phyloP scores from a whole-genome alignment of 306 rosid species.

The Cucumis cinereus region DNA sequence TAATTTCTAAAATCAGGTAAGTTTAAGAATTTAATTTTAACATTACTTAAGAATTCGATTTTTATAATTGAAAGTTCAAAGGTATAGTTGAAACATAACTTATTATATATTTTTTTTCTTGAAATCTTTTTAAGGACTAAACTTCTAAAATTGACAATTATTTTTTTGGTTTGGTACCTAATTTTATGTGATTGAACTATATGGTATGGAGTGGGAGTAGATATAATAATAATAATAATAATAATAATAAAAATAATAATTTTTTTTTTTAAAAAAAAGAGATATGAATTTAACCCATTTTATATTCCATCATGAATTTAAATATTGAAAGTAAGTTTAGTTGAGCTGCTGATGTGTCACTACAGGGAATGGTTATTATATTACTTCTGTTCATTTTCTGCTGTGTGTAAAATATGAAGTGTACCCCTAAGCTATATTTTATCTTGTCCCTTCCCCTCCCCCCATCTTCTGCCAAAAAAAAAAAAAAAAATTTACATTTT shows the following conservation, averaged over 20 bases:
- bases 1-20: too few relatives aligned
- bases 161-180: too few relatives aligned
- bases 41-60: too few relatives aligned
- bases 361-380: background rate
- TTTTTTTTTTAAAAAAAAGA: background rate
- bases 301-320: background rate
- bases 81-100: too few relatives aligned
- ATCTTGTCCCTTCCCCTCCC: background rate
- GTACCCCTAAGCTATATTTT: background rate
- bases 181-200: too few relatives aligned
- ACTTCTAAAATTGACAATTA: too few relatives aligned
- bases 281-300: background rate
- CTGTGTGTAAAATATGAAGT: background rate
- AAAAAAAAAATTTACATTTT: background rate
- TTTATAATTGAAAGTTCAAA: too few relatives aligned
- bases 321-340: background rate
- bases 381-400: constrained; percentile 1
- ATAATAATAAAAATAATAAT: too few relatives aligned
- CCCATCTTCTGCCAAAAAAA: background rate
- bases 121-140: too few relatives aligned
- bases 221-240: too few relatives aligned
- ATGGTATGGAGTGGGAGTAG: background rate
- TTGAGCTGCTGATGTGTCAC: background rate
- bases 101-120: too few relatives aligned
- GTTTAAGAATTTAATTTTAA: too few relatives aligned